Evolutionary conservation across 768 basidiomycete genomes (phyloP).

Genomic region (Rhizopogon rudus): DNA sequence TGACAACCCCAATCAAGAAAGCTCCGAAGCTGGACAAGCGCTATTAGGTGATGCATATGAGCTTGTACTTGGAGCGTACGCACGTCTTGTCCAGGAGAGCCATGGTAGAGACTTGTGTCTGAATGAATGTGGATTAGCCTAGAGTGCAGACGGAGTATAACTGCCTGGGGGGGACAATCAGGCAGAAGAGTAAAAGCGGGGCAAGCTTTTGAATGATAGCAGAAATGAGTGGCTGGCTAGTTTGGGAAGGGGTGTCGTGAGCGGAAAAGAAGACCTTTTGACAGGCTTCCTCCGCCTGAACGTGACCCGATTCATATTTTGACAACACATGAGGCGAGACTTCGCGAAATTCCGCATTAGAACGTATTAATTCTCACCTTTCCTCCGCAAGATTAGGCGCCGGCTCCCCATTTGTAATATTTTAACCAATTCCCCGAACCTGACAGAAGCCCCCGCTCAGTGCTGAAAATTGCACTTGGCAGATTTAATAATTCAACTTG

Average conservation of each 20-base stretch:
- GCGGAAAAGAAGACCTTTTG: neutral
- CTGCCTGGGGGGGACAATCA: neutral
- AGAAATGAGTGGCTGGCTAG: neutral
- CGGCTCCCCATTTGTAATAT: neutral
- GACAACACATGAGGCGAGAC: neutral
- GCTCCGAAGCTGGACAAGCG: conserved; percentile 40
- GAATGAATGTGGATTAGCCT: neutral
- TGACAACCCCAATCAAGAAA: conserved; percentile 43
- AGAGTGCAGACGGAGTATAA: neutral
- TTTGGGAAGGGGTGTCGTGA: neutral
- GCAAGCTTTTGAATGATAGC: conserved; percentile 2
- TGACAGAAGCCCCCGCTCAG: no score
- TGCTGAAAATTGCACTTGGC: no score
- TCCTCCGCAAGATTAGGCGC: neutral
- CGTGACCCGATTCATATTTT: neutral
- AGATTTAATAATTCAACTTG: no score
- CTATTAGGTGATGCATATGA: neutral
- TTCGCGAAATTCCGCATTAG: conserved; percentile 1
- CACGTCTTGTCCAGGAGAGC: conserved; percentile 30
- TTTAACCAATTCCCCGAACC: no score
- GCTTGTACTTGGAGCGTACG: conserved; percentile 5
- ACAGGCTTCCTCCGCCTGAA: neutral
- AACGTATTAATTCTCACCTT: neutral
- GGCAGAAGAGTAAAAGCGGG: neutral
- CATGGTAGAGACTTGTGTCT: conserved; percentile 2